Evolutionary conservation across 352 stramenopile species (phyloP).

Genomic region (Phytophthora palmivora): DNA sequence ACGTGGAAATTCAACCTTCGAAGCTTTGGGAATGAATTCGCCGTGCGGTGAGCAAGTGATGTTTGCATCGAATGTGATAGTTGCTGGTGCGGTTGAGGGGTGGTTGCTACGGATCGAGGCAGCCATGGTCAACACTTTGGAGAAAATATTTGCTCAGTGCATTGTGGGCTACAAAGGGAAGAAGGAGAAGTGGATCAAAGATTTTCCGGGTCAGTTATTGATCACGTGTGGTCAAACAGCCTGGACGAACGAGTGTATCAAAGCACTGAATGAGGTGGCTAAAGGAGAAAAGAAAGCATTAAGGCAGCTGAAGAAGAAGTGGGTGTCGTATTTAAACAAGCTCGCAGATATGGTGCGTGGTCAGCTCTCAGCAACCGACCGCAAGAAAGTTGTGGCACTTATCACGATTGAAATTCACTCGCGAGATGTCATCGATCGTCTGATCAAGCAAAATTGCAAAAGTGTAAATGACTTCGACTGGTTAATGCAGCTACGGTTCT

Average conservation of each 20-base stretch:
- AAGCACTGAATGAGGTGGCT: constrained; percentile 91
- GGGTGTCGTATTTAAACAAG: constrained; percentile 94
- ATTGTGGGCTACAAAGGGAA: constrained; percentile 91
- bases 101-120: constrained; percentile 89
- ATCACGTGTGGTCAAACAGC: constrained; percentile 94
- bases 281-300: constrained; percentile 93
- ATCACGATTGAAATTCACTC: constrained; percentile 98
- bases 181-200: constrained; percentile 96
- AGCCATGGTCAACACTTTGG: constrained; percentile 85
- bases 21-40: constrained; percentile 91
- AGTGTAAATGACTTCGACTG: constrained; percentile 93
- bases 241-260: constrained; percentile 95
- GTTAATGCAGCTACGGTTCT: constrained; percentile 90
- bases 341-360: constrained; percentile 94
- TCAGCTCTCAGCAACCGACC: constrained; percentile 88
- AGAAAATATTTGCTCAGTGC: constrained; percentile 88
- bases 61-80: constrained; percentile 87
- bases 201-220: constrained; percentile 92
- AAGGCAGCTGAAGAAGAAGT: constrained; percentile 94
- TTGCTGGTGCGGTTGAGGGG: constrained; percentile 91
- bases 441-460: constrained; percentile 94
- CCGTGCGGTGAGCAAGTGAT: constrained; percentile 89
- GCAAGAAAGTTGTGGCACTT: constrained; percentile 96
- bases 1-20: constrained; percentile 85
- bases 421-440: constrained; percentile 94